A percentile compares a stretch with the other conserved stretches of the same genome.
phyloP scores from a whole-genome alignment of 2,329 filamentous ascomycete species.

The Fusarium euwallaceae region DNA sequence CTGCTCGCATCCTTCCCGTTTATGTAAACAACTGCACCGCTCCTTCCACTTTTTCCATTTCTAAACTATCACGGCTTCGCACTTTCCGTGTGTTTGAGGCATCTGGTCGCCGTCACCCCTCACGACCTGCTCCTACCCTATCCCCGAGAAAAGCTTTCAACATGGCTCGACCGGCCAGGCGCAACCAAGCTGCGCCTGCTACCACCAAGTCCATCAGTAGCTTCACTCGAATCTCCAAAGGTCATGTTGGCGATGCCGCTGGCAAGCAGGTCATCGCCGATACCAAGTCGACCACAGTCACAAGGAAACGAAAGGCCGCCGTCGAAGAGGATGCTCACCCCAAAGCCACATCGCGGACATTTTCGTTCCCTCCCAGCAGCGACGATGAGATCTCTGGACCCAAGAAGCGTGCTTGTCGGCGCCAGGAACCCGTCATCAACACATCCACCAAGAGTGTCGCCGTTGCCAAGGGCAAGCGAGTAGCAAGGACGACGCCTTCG shows the following conservation, averaged over 20 bases:
- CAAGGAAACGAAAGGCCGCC: constrained; percentile 56
- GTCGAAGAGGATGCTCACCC: constrained; percentile 45
- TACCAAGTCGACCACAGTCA: constrained; percentile 25
- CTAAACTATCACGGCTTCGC: constrained; percentile 4
- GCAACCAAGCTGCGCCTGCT: constrained; percentile 38
- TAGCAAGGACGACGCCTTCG: constrained; percentile 48
- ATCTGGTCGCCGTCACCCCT: not conserved
- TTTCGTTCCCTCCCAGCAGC: constrained; percentile 53
- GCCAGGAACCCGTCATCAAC: constrained; percentile 39
- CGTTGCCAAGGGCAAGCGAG: constrained; percentile 49
- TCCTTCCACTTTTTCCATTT: not conserved
- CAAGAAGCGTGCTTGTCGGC: constrained; percentile 48
- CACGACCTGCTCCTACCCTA: constrained; percentile 3
- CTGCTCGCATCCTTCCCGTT: constrained; percentile 13
- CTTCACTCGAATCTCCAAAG: constrained; percentile 65
- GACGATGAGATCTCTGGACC: constrained; percentile 45
- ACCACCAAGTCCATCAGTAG: constrained; percentile 54
- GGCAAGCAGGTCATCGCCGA: constrained; percentile 53
- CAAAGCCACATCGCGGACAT: constrained; percentile 43
- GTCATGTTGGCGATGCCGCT: constrained; percentile 44
- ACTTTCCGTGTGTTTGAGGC: constrained; percentile 4
- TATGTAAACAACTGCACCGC: not conserved
- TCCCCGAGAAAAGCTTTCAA: constrained; percentile 6
- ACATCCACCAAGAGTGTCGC: constrained; percentile 13
- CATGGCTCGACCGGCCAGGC: constrained; percentile 47